Percentiles rank a stretch among this genome's conserved stretches.
Conservation (phyloP, 176 grass and related monocot genomes). For the Zoysia pacifica region DNA sequence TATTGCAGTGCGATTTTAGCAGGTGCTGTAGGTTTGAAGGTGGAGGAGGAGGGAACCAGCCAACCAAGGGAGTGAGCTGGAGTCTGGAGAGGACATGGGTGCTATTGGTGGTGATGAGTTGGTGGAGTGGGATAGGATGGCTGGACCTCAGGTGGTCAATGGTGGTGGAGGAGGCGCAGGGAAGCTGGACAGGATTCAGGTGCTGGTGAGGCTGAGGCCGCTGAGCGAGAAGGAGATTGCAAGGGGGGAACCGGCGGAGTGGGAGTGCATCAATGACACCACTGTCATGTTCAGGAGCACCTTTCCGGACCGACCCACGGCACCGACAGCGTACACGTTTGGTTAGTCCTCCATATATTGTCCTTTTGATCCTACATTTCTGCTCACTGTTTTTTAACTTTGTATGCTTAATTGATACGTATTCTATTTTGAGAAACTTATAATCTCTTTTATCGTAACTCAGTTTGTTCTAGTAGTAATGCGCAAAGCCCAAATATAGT, state of each 20-base stretch:
- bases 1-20: constrained; percentile 32
- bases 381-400: constrained; percentile 7
- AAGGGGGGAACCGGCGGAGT: constrained; percentile 70
- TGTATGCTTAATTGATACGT: constrained; percentile 11
- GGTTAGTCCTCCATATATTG: constrained; percentile 45
- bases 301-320: constrained; percentile 68
- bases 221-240: constrained; percentile 81
- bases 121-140: constrained; percentile 52
- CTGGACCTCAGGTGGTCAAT: constrained; percentile 38
- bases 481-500: neutral
- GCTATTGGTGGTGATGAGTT: constrained; percentile 61
- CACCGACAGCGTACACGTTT: constrained; percentile 78
- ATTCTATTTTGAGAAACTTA: neutral
- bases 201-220: constrained; percentile 85
- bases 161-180: constrained; percentile 6
- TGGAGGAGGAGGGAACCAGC: neutral
- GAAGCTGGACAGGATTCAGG: constrained; percentile 81
- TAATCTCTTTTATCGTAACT: neutral
- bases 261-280: constrained; percentile 96
- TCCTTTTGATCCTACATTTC: constrained; percentile 4
- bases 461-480: neutral
- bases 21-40: constrained; percentile 49
- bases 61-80: constrained; percentile 8
- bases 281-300: constrained; percentile 87
- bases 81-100: constrained; percentile 55